Conservation (phyloP, 192 early-diverging fungal genomes). For the Cetraspora pellucida region DNA sequence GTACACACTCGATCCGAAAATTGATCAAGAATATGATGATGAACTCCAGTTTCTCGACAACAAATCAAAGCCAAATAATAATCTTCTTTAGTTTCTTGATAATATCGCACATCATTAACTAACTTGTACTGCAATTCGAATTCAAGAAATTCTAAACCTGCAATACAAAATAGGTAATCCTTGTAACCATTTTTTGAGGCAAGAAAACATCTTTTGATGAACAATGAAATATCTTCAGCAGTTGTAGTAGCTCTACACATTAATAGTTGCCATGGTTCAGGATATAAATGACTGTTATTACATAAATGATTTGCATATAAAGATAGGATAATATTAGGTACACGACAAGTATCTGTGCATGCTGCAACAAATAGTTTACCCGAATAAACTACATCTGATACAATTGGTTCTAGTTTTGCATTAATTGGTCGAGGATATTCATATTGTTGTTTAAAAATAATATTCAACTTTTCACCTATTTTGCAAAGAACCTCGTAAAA, state of each 20-base stretch:
- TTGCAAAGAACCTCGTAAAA: neutral
- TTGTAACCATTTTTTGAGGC: slow-evolving; percentile 24
- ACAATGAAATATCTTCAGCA: slow-evolving; percentile 21
- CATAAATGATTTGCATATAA: slow-evolving; percentile 9
- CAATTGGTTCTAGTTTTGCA: neutral
- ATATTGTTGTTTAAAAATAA: neutral
- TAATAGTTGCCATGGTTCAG: slow-evolving; percentile 31
- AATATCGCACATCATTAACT: slow-evolving; percentile 12
- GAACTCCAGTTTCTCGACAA: slow-evolving; percentile 19
- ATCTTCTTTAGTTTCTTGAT: neutral
- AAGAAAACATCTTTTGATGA: slow-evolving; percentile 31
- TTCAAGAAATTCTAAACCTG: slow-evolving; percentile 25
- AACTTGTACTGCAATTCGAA: slow-evolving; percentile 30
- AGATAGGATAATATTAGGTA: slow-evolving; percentile 30
- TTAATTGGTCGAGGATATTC: neutral
- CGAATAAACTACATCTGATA: slow-evolving; percentile 1
- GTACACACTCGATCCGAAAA: slow-evolving; percentile 19
- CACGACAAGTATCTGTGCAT: slow-evolving; percentile 15
- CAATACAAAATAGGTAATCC: slow-evolving; percentile 19
- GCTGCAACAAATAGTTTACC: slow-evolving; percentile 33
- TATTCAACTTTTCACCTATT: slow-evolving; percentile 9
- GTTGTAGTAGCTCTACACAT: slow-evolving; percentile 21
- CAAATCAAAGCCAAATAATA: slow-evolving; percentile 32
- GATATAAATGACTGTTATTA: neutral
- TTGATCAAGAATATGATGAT: slow-evolving; percentile 36